These are phyloP conservation scores for Trypanosoma scelopori DNA, from an alignment of 208 protist genomes.

Conservation along the genomic window DNA sequence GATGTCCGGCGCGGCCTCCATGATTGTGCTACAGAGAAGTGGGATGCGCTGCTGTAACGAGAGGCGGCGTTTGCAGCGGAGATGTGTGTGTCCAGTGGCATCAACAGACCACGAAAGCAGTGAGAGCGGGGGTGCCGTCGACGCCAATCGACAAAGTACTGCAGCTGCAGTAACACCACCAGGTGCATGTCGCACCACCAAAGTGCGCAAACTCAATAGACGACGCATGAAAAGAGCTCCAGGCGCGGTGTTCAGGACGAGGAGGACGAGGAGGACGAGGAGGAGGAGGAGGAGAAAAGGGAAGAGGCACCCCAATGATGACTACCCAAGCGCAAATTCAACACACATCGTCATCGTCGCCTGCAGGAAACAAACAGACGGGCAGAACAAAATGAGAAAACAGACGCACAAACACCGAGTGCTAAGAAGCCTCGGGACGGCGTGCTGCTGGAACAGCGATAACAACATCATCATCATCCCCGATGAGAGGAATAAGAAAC, in stretches of 20 bases:
- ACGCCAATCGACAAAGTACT: neutral
- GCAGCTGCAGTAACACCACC: neutral
- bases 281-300: neutral
- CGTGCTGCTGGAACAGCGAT: too few species aligned
- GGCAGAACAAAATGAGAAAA: too few species aligned
- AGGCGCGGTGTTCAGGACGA: too few species aligned
- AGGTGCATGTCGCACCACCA: neutral
- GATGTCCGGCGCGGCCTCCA: slow-evolving; percentile 46
- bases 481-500: too few species aligned
- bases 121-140: slow-evolving; percentile 52
- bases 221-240: slow-evolving; percentile 5
- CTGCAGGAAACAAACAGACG: too few species aligned
- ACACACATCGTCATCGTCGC: too few species aligned
- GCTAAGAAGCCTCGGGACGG: too few species aligned
- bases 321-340: too few species aligned
- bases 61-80: slow-evolving; percentile 55
- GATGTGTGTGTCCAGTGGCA: slow-evolving; percentile 44
- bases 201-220: neutral
- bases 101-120: slow-evolving; percentile 82
- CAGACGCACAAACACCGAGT: too few species aligned
- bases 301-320: neutral
- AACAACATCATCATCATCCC: too few species aligned
- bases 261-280: slow-evolving; percentile 1
- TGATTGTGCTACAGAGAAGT: slow-evolving; percentile 50
- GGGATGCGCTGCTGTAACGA: slow-evolving; percentile 46